Conservation (phyloP, 2,329 filamentous ascomycete species). For the Aureobasidium sp. region DNA sequence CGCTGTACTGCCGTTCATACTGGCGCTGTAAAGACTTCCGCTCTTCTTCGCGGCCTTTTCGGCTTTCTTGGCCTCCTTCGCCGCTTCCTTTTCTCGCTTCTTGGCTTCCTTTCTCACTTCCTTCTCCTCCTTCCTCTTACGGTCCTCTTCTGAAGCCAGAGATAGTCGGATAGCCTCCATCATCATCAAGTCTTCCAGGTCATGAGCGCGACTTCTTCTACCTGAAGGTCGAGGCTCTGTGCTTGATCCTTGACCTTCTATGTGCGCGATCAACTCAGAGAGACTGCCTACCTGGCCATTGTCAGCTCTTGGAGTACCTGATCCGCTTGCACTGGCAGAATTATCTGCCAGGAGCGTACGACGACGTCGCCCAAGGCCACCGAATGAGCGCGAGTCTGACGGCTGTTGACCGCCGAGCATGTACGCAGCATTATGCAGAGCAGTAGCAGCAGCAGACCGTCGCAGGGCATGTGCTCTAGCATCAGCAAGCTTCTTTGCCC, state of each 20-base stretch:
- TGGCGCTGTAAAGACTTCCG: conserved; percentile 44
- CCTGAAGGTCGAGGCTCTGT: conserved; percentile 40
- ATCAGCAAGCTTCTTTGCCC: conserved; percentile 80
- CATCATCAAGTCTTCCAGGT: conserved; percentile 97
- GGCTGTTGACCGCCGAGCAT: conserved; percentile 58
- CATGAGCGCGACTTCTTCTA: conserved; percentile 63
- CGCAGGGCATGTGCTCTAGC: conserved; percentile 79
- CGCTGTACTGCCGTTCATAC: conserved; percentile 28
- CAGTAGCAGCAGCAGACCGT: conserved; percentile 85
- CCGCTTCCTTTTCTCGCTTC: conserved; percentile 72
- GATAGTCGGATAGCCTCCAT: conserved; percentile 90
- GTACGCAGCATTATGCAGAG: conserved; percentile 90
- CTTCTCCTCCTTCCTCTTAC: conserved; percentile 78
- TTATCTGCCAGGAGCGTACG: conserved; percentile 46
- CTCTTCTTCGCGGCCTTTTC: conserved; percentile 61
- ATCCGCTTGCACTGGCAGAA: conserved; percentile 38
- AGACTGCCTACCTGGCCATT: conserved; percentile 28
- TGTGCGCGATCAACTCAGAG: conserved; percentile 23
- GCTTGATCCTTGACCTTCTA: conserved; percentile 23
- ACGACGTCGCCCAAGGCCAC: conserved; percentile 38
- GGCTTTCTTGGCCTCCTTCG: conserved; percentile 57
- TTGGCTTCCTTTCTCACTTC: conserved; percentile 76
- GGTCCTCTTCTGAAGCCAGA: conserved; percentile 85
- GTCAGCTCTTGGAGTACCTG: conserved; percentile 36
- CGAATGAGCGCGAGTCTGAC: conserved; percentile 44